Percentiles rank a stretch among this genome's conserved stretches.
phyloP scores from a whole-genome alignment of 768 basidiomycete genomes.

The Mrakia hoshinonis region DNA sequence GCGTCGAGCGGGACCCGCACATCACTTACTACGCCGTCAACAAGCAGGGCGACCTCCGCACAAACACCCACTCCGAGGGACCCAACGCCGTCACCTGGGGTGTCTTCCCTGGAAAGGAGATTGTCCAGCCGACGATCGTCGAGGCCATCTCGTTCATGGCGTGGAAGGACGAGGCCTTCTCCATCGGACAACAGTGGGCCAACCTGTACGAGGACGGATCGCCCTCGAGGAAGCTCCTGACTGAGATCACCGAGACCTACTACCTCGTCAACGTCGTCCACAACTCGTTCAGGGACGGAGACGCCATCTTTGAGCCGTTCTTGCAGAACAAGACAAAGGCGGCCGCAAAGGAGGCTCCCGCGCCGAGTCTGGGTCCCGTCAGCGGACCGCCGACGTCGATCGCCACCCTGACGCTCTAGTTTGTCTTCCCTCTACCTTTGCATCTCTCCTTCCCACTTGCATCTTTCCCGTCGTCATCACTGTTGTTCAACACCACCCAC shows the following conservation, averaged over 20 bases:
- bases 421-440: neutral
- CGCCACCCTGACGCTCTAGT: neutral
- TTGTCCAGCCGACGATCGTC: slow-evolving; percentile 90
- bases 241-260: slow-evolving; percentile 66
- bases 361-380: too few species aligned
- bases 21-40: slow-evolving; percentile 97
- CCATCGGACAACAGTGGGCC: slow-evolving; percentile 86
- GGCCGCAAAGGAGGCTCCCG: neutral
- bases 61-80: slow-evolving; percentile 88
- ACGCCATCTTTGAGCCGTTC: slow-evolving; percentile 83
- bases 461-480: neutral
- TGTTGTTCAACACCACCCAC: neutral
- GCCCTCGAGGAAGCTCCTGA: slow-evolving; percentile 63
- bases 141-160: slow-evolving; percentile 50
- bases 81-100: slow-evolving; percentile 99
- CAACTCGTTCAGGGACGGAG: slow-evolving; percentile 79
- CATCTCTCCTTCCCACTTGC: neutral
- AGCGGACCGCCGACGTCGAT: neutral
- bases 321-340: slow-evolving; percentile 20
- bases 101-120: slow-evolving; percentile 94
- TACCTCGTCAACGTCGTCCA: slow-evolving; percentile 93
- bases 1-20: slow-evolving; percentile 76
- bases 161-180: slow-evolving; percentile 79
- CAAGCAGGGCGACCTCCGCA: slow-evolving; percentile 83
- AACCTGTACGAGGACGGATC: slow-evolving; percentile 71